Evolutionary conservation across 345 rosid species (phyloP), one percentile per base, ranked within the genome.

Genomic region (Mangifera indica): DNA sequence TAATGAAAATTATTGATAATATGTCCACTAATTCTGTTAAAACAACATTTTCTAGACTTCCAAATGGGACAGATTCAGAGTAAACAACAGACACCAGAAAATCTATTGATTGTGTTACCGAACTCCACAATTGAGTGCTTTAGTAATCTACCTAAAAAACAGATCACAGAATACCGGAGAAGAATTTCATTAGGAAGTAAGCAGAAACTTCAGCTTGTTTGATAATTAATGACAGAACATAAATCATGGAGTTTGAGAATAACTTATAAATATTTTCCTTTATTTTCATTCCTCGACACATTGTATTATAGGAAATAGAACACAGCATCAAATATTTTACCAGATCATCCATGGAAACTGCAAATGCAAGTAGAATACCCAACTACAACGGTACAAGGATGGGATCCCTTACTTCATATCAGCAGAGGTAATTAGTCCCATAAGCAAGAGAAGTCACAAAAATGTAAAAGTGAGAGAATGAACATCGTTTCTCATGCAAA

Each of bases 61-160:
- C 42, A 49, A 66, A 8, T 3, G 58, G 25, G 26, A 3, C 3
- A 9, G 17, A 67, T 18, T 67, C 71, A 52, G 37, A 67, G 71
- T 63, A 25, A 63, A 42, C 3, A n/a, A 40, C 15, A 21, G 25
- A n/a, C 17, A 40, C 25, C 42, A 37, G 7, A 29, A 37, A 40
- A 18, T 62, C n/a, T 40, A 17, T 37, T 25, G 42, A 11, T 15
- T 51, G 7, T 5, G 70, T 18, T 0, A 66, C 18, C n/a, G 46
- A 51, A 67, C 70, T 53, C 17, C 46, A 32, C 32, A 51, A 67
- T 67, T 53, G 29, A 67, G 29, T 20, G 42, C n/a, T 20, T 7
- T 20, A 1, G 60, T 14, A 10, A 26, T 53, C 34, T 21, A 52
- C 5, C 48, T 25, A n/a, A 8, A n/a, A 65, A 22, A n/a, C 69